Base-by-base conservation (phyloP, 495 filamentous ascomycete genomes). In the Parathielavia appendiculata region DNA sequence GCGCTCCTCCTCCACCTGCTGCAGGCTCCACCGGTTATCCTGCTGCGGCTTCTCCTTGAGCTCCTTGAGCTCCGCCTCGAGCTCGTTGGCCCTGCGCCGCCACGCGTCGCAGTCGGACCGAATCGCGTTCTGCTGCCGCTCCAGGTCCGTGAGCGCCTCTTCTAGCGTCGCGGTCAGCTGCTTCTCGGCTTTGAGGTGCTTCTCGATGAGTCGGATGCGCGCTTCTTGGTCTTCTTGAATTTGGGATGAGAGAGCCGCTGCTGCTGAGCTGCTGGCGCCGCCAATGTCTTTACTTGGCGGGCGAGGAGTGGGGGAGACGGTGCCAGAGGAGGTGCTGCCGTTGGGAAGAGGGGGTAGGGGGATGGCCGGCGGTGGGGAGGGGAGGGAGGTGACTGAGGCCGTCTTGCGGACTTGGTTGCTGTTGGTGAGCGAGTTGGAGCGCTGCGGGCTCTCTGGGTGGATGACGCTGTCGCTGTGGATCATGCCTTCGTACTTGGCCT, bases 151-250 rank as follows among this genome's bases (percentile, higher is more conserved):
- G 41, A 98, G 81, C 23, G 93, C 95, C 74, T 97, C 92, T 69
- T 98, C 93, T 35, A 98, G 80, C 34, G 91, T 96, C 19, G 87
- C 83, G 6, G 92, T 97, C 26, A 98, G 85, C 67, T 97, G 92
- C 70, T 95, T 96, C 77, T 98, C 93, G 26, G 95, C 92, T 59
- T 86, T 87, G 34, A 98, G 82, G 68, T 97, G 91, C 77, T 96
- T 96, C 77, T 97, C 93, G 61, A 98, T 96, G 23, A 91, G 92
- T 47, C 87, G 86, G 67, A 98, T 95, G 48, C 91, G 92, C 40
- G 88, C 86, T 71, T 97, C 95, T 68, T 96, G 91, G 61, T 98
- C 93, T 63, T 97, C 92, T 66, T 89, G 84, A 50, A 89, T 82
- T 60, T 91, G 88, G 30, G 81, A 77, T 35, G 48, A 49, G 48